These are phyloP conservation scores for Sphagnum magellanicum DNA, from an alignment of 228 moss, liverwort and hornwort species.

Conservation along the genomic window DNA sequence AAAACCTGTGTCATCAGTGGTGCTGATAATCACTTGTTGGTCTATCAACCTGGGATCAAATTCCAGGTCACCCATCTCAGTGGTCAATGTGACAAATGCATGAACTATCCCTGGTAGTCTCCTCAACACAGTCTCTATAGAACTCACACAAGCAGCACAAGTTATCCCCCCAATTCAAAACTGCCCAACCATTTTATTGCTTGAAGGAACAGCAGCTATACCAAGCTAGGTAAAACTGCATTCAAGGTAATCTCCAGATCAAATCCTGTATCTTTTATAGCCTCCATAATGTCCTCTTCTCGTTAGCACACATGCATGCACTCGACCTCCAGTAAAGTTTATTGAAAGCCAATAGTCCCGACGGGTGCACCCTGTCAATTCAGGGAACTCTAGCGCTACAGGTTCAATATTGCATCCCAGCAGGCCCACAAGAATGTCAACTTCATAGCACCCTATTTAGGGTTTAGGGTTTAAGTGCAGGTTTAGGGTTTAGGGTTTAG, in stretches of 20 bases:
- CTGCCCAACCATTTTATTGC: conserved; percentile 38
- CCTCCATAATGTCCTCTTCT: conserved; percentile 66
- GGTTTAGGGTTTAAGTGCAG: too few relatives aligned
- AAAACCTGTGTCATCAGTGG: conserved; percentile 85
- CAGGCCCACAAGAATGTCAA: too few relatives aligned
- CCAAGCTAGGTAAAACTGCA: conserved; percentile 4
- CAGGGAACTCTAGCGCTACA: too few relatives aligned
- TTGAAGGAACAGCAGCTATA: background rate
- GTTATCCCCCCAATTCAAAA: conserved; percentile 92
- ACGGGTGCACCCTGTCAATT: too few relatives aligned
- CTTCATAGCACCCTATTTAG: too few relatives aligned
- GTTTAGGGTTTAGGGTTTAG: too few relatives aligned
- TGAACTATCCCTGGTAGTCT: conserved; percentile 52
- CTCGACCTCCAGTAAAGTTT: too few relatives aligned
- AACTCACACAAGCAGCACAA: conserved; percentile 73
- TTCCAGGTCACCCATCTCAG: conserved; percentile 72
- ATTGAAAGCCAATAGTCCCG: too few relatives aligned
- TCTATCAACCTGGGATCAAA: conserved; percentile 50
- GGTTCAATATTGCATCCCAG: too few relatives aligned
- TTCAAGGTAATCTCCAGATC: conserved; percentile 55
- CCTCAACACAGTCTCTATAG: conserved; percentile 64
- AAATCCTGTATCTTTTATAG: conserved; percentile 87
- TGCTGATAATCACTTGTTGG: conserved; percentile 55
- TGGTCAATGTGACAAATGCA: conserved; percentile 71
- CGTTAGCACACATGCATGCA: background rate